Conservation (phyloP, 495 filamentous ascomycete genomes). For the Tuber aestivum region DNA sequence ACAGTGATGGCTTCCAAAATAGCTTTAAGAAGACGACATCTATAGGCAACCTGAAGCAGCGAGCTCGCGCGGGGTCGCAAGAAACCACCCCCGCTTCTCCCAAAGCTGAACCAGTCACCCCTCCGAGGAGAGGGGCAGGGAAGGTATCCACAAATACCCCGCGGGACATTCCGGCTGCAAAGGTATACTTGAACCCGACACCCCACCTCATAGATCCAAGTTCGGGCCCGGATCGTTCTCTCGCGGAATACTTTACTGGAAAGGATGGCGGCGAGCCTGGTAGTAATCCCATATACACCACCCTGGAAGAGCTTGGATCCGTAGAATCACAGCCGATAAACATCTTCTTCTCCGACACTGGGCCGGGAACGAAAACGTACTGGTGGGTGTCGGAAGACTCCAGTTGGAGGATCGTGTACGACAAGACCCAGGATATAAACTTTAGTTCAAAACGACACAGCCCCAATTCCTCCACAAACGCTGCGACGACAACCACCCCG, state of each 20-base stretch:
- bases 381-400: slow-evolving; percentile 32
- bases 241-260: slow-evolving; percentile 1
- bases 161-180: slow-evolving; percentile 17
- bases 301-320: slow-evolving; percentile 15
- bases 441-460: neutral
- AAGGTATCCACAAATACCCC: neutral
- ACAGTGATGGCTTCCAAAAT: neutral
- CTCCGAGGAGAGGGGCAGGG: neutral
- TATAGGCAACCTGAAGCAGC: neutral
- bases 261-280: neutral
- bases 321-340: slow-evolving; percentile 1
- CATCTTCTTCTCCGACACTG: slow-evolving; percentile 13
- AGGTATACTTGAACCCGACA: slow-evolving; percentile 15
- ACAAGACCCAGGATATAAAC: slow-evolving; percentile 5
- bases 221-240: neutral
- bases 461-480: neutral
- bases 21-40: neutral
- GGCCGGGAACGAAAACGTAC: slow-evolving; percentile 10
- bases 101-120: neutral
- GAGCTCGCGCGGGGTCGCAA: neutral
- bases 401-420: slow-evolving; percentile 25
- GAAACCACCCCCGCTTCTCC: neutral
- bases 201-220: neutral
- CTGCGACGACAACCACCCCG: neutral
- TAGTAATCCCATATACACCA: slow-evolving; percentile 20